Base-by-base conservation (phyloP, 169 alveolate genomes). In the Cryptosporidium felis region DNA sequence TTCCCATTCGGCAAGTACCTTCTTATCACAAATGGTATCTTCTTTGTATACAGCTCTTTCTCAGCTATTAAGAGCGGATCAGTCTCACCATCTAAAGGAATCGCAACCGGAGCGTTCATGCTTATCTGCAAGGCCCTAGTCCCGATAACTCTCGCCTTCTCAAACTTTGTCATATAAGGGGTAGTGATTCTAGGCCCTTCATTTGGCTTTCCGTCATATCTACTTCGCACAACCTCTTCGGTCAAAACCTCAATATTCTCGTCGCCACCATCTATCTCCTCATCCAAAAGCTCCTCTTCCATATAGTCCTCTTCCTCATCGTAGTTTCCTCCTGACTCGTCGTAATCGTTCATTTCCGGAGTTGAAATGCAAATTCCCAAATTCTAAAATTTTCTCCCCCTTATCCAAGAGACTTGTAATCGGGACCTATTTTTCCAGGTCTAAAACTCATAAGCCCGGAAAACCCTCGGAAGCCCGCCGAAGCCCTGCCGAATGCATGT, bases 71-170 rank as follows among this genome's bases (percentile, higher is more conserved):
- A 89, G 59, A 97, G 90, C 8, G 99, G 99, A 80, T 98, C 99
- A 30, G 97, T 96, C 66, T 96, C 98, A 59, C 96, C 96, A 45
- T 94, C 95, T 9, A 95, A 89, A 12, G 96, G 96, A 3, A 94
- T 94, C 63, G 97, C 93, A 45, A 97, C 94, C 3, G 99, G 99
- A 28, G 99, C 99, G 92, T 97, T 96, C 94, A 97, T 93, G 81
- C 99, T 95, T 60, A 98, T 98, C 89, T 98, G 99, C 59, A 98
- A 91, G 14, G 99, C 99, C 63, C 99, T 91, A 0, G 99, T 98
- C 10, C 99, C 99, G 45, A 98, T 94, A 51, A 98, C 93, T 89
- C 99, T 95, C 16, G 99, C 99, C 92, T 96, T 96, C 93, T 98
- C 99, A 91, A 96, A 98, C 92, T 97, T 97, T 28, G 99, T 97